These are phyloP conservation scores for Kitagawia praeruptora DNA, from an alignment of 129 eudicot genomes.

Conservation along the genomic window DNA sequence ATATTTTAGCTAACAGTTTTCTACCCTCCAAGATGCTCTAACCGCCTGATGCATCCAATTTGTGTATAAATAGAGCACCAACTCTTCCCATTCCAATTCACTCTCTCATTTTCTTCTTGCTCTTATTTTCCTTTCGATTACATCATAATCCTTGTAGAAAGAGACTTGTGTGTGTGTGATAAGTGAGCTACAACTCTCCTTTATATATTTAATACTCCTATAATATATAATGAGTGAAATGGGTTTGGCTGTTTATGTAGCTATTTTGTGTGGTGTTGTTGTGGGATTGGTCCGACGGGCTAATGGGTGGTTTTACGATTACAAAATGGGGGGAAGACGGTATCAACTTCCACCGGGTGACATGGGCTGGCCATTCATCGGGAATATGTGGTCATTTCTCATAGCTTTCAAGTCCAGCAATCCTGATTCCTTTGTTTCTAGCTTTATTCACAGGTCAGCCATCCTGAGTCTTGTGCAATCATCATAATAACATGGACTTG, in stretches of 20 bases:
- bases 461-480: neutral
- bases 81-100: neutral
- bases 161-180: neutral
- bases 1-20: too few relatives aligned
- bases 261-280: neutral
- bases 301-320: neutral
- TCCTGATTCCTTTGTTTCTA: neutral
- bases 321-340: neutral
- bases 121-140: neutral
- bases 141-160: neutral
- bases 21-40: too few relatives aligned
- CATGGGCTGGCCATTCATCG: neutral
- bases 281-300: neutral
- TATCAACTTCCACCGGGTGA: neutral
- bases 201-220: too few relatives aligned
- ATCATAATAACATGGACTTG: too few relatives aligned
- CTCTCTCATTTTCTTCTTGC: neutral
- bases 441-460: neutral
- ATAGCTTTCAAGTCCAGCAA: neutral
- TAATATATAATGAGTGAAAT: neutral
- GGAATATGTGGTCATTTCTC: neutral
- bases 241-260: neutral
- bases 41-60: neutral
- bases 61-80: neutral
- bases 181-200: neutral